Percentiles rank a stretch among this genome's conserved stretches.
Conservation (phyloP, 1,284 basidiomycete genomes). For the Cryptococcus sp. region DNA sequence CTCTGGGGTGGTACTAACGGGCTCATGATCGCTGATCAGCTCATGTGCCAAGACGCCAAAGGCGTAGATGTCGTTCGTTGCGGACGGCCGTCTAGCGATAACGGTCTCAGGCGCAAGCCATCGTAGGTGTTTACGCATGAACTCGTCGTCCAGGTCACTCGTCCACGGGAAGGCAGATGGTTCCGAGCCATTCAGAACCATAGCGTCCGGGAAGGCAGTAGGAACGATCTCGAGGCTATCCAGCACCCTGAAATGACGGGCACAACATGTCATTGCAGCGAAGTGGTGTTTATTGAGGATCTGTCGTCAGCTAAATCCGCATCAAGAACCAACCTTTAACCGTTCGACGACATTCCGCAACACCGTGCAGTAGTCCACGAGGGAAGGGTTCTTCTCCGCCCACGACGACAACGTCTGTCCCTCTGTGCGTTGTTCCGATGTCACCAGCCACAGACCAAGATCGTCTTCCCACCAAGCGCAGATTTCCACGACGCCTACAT, state of each 20-base stretch:
- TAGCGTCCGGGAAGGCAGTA: neutral
- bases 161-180: constrained; percentile 22
- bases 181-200: constrained; percentile 8
- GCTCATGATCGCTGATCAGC: constrained; percentile 30
- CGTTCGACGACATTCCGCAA: constrained; percentile 29
- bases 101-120: constrained; percentile 45
- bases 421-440: constrained; percentile 2
- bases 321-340: constrained; percentile 22
- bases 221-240: too few relatives aligned
- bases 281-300: constrained; percentile 34
- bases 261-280: constrained; percentile 34
- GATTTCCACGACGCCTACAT: constrained; percentile 1
- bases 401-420: constrained; percentile 10
- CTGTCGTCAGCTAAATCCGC: constrained; percentile 15
- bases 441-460: constrained; percentile 33
- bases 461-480: constrained; percentile 45
- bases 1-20: constrained; percentile 31
- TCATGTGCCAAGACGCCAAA: constrained; percentile 48
- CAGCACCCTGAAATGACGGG: constrained; percentile 23
- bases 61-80: constrained; percentile 41
- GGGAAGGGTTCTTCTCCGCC: neutral
- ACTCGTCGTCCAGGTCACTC: constrained; percentile 25
- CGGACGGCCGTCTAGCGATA: constrained; percentile 24
- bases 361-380: constrained; percentile 26
- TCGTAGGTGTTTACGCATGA: constrained; percentile 35